Evolutionary conservation across 352 stramenopile genomes (phyloP).

Genomic region (Albugo candida): DNA sequence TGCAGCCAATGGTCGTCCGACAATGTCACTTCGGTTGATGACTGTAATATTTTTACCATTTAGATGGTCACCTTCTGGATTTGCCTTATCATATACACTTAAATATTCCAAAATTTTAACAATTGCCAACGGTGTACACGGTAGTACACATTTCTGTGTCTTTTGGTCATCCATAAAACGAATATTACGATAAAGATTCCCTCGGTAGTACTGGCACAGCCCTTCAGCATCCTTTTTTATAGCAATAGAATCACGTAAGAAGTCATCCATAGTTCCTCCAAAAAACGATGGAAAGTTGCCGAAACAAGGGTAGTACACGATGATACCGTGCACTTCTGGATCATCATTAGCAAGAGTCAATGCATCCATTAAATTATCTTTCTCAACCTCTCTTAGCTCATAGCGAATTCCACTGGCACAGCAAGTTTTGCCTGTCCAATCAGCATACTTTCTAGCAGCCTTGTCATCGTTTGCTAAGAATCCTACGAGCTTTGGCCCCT

Average conservation of each 20-base stretch:
- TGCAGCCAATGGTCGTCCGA: conserved; percentile 85
- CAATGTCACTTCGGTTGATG: conserved; percentile 95
- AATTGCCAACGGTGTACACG: conserved; percentile 92
- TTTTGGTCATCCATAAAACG: conserved; percentile 82
- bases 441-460: conserved; percentile 88
- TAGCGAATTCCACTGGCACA: conserved; percentile 76
- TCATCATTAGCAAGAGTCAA: conserved; percentile 87
- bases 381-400: conserved; percentile 86
- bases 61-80: conserved; percentile 39
- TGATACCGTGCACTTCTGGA: conserved; percentile 89
- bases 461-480: conserved; percentile 91
- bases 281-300: conserved; percentile 91
- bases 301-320: conserved; percentile 98
- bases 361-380: conserved; percentile 85
- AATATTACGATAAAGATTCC: conserved; percentile 95
- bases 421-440: conserved; percentile 93
- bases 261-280: conserved; percentile 94
- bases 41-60: conserved; percentile 83
- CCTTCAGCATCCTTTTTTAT: conserved; percentile 96
- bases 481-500: conserved; percentile 75
- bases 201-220: conserved; percentile 90
- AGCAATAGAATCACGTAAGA: conserved; percentile 89
- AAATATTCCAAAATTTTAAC: conserved; percentile 89
- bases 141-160: conserved; percentile 91
- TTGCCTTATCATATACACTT: conserved; percentile 62